A percentile compares a stretch with the other conserved stretches of the same genome.
Evolutionary conservation across 2,329 filamentous ascomycete genomes (phyloP).

Genomic region (Pseudogymnoascus sp.): DNA sequence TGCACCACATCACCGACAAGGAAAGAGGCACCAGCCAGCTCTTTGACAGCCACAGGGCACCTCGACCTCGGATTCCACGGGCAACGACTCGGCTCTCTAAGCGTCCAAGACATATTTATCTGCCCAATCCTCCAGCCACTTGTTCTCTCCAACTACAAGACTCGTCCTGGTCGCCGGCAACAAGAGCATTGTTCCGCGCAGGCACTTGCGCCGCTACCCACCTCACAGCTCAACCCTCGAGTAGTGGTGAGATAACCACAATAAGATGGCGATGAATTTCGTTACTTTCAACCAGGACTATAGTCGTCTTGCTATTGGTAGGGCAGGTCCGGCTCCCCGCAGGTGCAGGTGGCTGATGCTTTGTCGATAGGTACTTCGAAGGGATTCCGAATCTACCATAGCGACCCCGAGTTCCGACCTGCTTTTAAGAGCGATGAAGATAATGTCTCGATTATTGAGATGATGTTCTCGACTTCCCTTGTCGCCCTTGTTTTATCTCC

Average conservation of each 20-base stretch:
- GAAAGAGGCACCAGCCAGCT: conserved; percentile 7
- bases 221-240: not conserved
- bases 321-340: conserved; percentile 11
- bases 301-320: conserved; percentile 91
- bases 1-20: conserved; percentile 8
- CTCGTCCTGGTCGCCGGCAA: not conserved
- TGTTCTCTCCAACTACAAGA: not conserved
- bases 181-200: not conserved
- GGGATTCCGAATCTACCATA: conserved; percentile 94
- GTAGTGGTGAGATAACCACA: not conserved
- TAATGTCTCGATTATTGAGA: conserved; percentile 93
- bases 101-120: not conserved
- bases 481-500: conserved; percentile 91
- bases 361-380: conserved; percentile 66
- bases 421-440: conserved; percentile 91
- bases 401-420: conserved; percentile 81
- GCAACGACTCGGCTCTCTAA: not conserved
- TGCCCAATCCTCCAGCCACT: not conserved
- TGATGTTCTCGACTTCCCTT: conserved; percentile 96
- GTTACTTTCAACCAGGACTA: conserved; percentile 99
- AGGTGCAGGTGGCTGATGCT: conserved; percentile 10
- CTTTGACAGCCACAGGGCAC: conserved; percentile 7
- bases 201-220: conserved; percentile 9
- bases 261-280: conserved; percentile 79
- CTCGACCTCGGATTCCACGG: conserved; percentile 1